Evolutionary conservation across 305 asterid species (phyloP).

Genomic region (Fraxinus greggii): DNA sequence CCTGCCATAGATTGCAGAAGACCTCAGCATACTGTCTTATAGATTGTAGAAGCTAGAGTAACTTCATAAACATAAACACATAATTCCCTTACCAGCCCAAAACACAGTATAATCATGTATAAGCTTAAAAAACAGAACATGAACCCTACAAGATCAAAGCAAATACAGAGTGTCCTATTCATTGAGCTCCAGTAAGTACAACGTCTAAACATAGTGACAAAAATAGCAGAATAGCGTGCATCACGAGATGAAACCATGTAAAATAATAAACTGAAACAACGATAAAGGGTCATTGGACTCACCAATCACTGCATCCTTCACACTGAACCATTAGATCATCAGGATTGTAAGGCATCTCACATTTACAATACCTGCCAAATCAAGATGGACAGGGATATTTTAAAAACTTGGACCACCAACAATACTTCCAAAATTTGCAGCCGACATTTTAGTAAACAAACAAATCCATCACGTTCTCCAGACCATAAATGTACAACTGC

Average conservation of each 20-base stretch:
- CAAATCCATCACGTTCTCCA: not conserved
- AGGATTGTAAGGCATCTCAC: constrained; percentile 93
- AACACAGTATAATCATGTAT: not conserved
- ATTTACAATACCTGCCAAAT: constrained; percentile 70
- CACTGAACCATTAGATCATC: constrained; percentile 91
- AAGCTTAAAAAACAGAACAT: not conserved
- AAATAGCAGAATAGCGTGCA: not conserved
- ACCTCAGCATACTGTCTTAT: not conserved
- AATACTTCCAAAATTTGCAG: constrained; percentile 11
- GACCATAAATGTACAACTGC: constrained; percentile 3
- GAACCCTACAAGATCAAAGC: constrained; percentile 9
- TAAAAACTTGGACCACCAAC: constrained; percentile 14
- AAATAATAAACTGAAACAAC: constrained; percentile 13
- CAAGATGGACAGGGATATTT: constrained; percentile 18
- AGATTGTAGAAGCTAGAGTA: not conserved
- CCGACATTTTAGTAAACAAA: constrained; percentile 1
- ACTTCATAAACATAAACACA: not conserved
- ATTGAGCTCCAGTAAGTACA: not conserved
- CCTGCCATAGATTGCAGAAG: constrained; percentile 19
- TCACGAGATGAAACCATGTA: not conserved
- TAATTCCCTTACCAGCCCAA: not conserved
- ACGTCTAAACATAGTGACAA: constrained; percentile 18
- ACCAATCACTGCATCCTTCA: constrained; percentile 84
- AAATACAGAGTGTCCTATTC: not conserved
- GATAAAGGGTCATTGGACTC: constrained; percentile 29